These are phyloP conservation scores for Medicago ruthenica DNA, from an alignment of 306 rosid species.

Conservation along the genomic window DNA sequence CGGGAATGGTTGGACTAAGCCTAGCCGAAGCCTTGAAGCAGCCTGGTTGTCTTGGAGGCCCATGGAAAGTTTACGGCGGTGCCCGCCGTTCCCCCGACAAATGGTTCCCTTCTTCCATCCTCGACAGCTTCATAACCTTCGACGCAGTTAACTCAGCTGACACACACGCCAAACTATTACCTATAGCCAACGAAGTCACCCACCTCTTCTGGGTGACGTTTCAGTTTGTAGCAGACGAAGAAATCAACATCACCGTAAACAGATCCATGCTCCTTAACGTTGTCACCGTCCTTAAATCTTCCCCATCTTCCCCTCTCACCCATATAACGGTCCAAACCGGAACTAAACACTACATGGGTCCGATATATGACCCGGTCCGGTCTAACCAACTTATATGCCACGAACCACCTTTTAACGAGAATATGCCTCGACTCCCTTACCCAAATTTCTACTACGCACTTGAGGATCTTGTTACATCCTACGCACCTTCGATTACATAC, in stretches of 20 bases:
- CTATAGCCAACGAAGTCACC: constrained; percentile 45
- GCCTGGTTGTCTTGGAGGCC: constrained; percentile 40
- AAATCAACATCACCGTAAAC: constrained; percentile 28
- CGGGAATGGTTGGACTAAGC: constrained; percentile 53
- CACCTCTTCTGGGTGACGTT: constrained; percentile 51
- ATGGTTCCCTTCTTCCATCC: constrained; percentile 46
- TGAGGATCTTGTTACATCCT: constrained; percentile 34
- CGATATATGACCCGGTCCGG: constrained; percentile 21
- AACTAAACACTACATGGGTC: constrained; percentile 58
- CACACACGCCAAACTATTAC: constrained; percentile 41
- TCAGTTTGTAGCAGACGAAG: constrained; percentile 31
- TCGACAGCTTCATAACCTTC: constrained; percentile 45
- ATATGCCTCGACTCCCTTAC: constrained; percentile 39
- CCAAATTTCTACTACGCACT: constrained; percentile 58
- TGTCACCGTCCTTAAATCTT: constrained; percentile 27
- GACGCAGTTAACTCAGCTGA: constrained; percentile 36
- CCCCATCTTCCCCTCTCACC: constrained; percentile 2
- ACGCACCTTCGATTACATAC: constrained; percentile 20
- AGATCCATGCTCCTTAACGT: constrained; percentile 44
- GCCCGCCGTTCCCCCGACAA: constrained; percentile 23
- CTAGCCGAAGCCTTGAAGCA: constrained; percentile 43
- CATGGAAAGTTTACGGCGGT: constrained; percentile 53
- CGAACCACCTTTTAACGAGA: constrained; percentile 45
- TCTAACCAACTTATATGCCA: constrained; percentile 23
- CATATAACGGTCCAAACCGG: constrained; percentile 54